Base-by-base conservation (phyloP, 192 early-diverging fungal species). In the Coemansia sp. region DNA sequence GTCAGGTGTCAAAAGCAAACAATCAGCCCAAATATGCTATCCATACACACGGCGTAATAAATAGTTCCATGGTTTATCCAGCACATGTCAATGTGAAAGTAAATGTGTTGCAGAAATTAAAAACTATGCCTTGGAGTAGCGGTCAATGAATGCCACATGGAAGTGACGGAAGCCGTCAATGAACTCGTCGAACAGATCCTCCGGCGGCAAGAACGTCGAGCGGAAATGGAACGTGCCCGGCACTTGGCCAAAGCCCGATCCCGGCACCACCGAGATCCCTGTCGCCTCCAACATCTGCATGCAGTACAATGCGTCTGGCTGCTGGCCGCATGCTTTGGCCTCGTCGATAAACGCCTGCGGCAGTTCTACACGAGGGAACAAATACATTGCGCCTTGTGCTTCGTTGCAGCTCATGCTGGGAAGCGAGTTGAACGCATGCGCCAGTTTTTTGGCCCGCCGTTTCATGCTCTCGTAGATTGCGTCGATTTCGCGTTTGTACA, bases 341-440 rank as follows among this genome's bases (percentile, higher is more conserved):
- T 88, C 92, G 38, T 85, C 87, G 22, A 96, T 79, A 43, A 94
- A 93, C 60, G 86, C 88, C 56, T 75, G 56, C 19, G 95, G 91
- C 8, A 97, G 71, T 45, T 65, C 64, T 57, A 98, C 87, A 27
- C 69, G 81, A 14, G 97, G 97, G 87, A 97, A 97, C 58, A 95
- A 83, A 80, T 99, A 99, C 94, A 99, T 94, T 57, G 97, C 91
- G 54, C 97, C 97, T 71, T 93, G 86, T 1, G 96, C 93, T 57
- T 81, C 78, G 66, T 94, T 92, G 85, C 94, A 96, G 17, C 83
- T 86, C 63, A 93, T 87, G 22, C 89, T 90, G 71, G 92, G 90
- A 59, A 98, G 82, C 14, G 67, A 65, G 78, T 94, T 96, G 71
- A 96, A 94, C 10, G 85, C 89, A 2, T 68, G 72, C 21, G 89